A percentile compares a stretch with the other conserved stretches of the same genome.
These are phyloP conservation scores for Eucalyptus shirleyi DNA, from an alignment of 345 rosid species.

Conservation along the genomic window DNA sequence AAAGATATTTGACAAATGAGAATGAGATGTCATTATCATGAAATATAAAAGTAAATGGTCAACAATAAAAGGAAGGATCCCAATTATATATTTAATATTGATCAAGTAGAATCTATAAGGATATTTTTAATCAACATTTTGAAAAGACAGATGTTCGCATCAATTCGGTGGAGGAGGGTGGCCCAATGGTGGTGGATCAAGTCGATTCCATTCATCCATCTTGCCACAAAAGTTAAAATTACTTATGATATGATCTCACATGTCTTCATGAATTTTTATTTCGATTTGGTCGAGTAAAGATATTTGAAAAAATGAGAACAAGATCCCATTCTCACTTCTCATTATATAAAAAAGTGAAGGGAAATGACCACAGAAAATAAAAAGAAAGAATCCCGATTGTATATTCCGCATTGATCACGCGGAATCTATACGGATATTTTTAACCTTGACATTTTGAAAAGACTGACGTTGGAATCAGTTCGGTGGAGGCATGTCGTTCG, in stretches of 20 bases:
- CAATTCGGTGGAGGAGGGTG: not conserved
- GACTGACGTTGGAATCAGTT: not conserved
- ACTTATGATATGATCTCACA: not conserved
- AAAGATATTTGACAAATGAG: not conserved
- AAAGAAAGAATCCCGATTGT: too few relatives aligned
- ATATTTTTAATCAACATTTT: too few relatives aligned
- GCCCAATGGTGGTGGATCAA: accelerated
- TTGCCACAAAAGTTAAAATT: not conserved
- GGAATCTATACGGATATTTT: too few relatives aligned
- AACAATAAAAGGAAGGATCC: not conserved
- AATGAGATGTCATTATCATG: not conserved
- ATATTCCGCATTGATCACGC: not conserved
- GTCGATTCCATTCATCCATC: too few relatives aligned
- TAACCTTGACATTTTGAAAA: too few relatives aligned
- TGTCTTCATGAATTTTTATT: too few relatives aligned
- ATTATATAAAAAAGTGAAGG: not conserved
- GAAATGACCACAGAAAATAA: accelerated
- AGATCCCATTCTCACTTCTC: not conserved
- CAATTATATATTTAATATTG: too few relatives aligned
- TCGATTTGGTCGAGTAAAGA: too few relatives aligned
- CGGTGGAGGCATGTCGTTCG: not conserved
- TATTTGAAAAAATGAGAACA: accelerated
- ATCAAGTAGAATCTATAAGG: too few relatives aligned
- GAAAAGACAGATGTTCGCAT: too few relatives aligned
- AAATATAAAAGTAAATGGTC: not conserved